Evolutionary conservation across 768 basidiomycete genomes (phyloP).

Genomic region (Candolleomyces eurysporus): DNA sequence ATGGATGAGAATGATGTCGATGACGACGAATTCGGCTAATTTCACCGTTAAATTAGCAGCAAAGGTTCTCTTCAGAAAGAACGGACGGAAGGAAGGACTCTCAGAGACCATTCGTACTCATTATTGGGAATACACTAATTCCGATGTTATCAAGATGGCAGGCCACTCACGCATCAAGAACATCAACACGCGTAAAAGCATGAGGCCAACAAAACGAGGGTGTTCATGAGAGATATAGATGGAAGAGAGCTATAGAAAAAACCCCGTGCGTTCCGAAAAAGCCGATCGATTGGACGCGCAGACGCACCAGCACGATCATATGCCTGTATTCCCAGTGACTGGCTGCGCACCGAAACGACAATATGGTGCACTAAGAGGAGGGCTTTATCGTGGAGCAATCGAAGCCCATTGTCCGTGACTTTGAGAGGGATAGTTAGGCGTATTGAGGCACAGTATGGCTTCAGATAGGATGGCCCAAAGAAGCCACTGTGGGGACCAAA

Average conservation of each 20-base stretch:
- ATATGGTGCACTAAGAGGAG: background rate
- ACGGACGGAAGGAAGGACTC: background rate
- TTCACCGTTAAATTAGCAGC: background rate
- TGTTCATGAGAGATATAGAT: background rate
- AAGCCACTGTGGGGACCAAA: background rate
- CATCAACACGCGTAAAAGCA: slow-evolving; percentile 42
- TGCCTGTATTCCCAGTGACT: too few relatives aligned
- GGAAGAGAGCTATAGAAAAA: slow-evolving; percentile 1
- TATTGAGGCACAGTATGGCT: background rate
- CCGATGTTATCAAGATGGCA: slow-evolving; percentile 13
- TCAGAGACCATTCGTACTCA: too few relatives aligned
- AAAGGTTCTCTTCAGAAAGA: background rate
- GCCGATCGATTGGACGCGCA: slow-evolving; percentile 4
- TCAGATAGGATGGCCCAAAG: background rate
- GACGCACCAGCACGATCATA: background rate
- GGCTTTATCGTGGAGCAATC: background rate
- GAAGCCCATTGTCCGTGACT: background rate
- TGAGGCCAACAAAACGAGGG: slow-evolving; percentile 27
- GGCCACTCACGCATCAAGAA: slow-evolving; percentile 9
- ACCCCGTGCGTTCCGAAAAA: slow-evolving; percentile 8
- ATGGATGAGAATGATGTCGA: too few relatives aligned
- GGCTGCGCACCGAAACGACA: background rate
- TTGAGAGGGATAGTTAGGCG: background rate
- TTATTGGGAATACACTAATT: background rate
- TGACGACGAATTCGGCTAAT: background rate